phyloP scores from a whole-genome alignment of 192 early-diverging fungal species.

The Entophlyctis luteolus region DNA sequence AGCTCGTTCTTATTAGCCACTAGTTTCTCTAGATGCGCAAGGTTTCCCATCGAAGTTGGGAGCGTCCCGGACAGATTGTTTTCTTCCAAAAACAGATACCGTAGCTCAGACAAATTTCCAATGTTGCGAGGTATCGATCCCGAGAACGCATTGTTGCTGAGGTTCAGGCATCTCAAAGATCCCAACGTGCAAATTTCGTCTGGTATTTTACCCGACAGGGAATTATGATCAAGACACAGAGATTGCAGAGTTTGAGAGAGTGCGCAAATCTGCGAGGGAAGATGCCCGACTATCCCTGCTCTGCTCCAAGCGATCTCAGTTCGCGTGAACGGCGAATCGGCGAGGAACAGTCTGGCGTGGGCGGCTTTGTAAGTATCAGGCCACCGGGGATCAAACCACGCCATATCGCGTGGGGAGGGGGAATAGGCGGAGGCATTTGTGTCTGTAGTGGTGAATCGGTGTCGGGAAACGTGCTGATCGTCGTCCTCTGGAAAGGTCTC shows the following conservation, averaged over 20 bases:
- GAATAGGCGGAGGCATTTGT: neutral
- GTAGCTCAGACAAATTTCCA: neutral
- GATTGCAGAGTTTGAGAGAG: constrained; percentile 1
- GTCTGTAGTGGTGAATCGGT: neutral
- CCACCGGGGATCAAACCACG: neutral
- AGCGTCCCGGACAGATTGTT: constrained; percentile 4
- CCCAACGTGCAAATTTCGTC: neutral
- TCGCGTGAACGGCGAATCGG: neutral
- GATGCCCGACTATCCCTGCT: neutral
- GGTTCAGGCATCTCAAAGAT: neutral
- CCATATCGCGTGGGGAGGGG: too few species aligned
- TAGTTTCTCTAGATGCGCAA: neutral
- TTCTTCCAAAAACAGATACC: neutral
- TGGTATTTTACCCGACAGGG: constrained; percentile 18
- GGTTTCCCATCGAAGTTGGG: neutral
- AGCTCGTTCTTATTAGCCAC: neutral
- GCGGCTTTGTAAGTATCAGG: neutral
- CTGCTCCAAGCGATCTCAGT: neutral
- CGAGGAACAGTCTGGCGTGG: neutral
- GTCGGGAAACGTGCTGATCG: neutral
- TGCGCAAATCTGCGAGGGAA: neutral
- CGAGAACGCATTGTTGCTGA: neutral
- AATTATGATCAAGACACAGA: constrained; percentile 18
- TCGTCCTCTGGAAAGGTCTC: neutral
- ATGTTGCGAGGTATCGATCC: constrained; percentile 6